Evolutionary conservation across 2,329 filamentous ascomycete genomes (phyloP).

Genomic region (Phyllosticta citriasiana): DNA sequence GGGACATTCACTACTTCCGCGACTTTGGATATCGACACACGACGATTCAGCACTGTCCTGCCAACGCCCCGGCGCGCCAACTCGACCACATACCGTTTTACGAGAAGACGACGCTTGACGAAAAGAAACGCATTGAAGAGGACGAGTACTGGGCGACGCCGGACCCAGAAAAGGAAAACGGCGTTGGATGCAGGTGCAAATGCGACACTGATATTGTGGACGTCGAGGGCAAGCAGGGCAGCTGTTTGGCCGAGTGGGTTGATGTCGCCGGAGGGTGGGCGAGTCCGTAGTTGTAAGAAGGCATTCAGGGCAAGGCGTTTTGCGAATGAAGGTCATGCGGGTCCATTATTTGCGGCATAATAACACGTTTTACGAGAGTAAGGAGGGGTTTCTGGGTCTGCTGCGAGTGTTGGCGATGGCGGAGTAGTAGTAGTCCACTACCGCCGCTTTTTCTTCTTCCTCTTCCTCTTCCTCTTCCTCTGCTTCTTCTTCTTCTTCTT

Average conservation of each 20-base stretch:
- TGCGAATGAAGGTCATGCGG: constrained; percentile 9
- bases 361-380: constrained; percentile 7
- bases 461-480: neutral
- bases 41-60: constrained; percentile 96
- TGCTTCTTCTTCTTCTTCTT: neutral
- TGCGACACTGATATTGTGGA: constrained; percentile 97
- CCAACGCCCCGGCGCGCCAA: constrained; percentile 85
- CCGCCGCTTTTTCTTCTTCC: constrained; percentile 5
- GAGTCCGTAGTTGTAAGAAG: constrained; percentile 35
- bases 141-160: constrained; percentile 91
- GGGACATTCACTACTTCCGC: constrained; percentile 96
- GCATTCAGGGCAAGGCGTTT: constrained; percentile 6
- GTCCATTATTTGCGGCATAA: constrained; percentile 10
- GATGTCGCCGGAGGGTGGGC: constrained; percentile 93
- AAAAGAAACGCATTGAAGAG: constrained; percentile 79
- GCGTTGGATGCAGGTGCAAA: constrained; percentile 89
- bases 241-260: constrained; percentile 92
- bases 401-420: constrained; percentile 8
- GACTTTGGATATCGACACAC: constrained; percentile 98
- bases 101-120: constrained; percentile 69
- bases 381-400: constrained; percentile 2
- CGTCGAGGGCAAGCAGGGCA: constrained; percentile 94
- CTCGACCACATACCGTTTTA: constrained; percentile 70
- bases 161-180: constrained; percentile 85
- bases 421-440: neutral